phyloP scores from a whole-genome alignment of 1,139 yeast species.

The Candida freyschussii region DNA sequence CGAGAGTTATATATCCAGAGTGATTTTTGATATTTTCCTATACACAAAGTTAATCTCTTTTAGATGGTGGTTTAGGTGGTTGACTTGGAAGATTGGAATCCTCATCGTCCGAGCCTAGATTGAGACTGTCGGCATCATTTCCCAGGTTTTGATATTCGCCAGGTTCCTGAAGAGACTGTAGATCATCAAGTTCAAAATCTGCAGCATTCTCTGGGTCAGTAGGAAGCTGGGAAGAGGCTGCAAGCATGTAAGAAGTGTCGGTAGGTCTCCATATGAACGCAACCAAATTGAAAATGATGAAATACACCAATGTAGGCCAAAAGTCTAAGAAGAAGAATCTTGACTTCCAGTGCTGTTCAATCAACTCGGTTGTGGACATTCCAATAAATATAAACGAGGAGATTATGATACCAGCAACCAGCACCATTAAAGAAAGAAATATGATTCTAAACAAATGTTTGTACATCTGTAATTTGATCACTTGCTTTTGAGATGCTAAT shows the following conservation, averaged over 20 bases:
- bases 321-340: conserved; percentile 86
- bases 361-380: conserved; percentile 68
- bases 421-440: conserved; percentile 54
- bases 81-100: no score
- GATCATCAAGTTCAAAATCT: conserved; percentile 73
- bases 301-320: conserved; percentile 92
- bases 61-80: no score
- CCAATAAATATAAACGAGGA: conserved; percentile 69
- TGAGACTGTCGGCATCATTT: conserved; percentile 23
- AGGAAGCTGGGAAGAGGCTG: conserved; percentile 89
- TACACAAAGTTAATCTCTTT: no score
- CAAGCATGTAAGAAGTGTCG: conserved; percentile 89
- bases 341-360: conserved; percentile 89
- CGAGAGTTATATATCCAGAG: no score
- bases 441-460: conserved; percentile 71
- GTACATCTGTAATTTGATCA: conserved; percentile 86
- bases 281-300: conserved; percentile 74
- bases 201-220: conserved; percentile 72
- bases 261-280: conserved; percentile 98
- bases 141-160: conserved; percentile 16
- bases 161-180: conserved; percentile 51
- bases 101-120: conserved; percentile 21
- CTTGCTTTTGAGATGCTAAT: conserved; percentile 81
- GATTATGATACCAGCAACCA: conserved; percentile 62
- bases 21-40: no score